These are phyloP conservation scores for Spergularia marina DNA, from an alignment of 148 eudicot genomes.

Conservation along the genomic window DNA sequence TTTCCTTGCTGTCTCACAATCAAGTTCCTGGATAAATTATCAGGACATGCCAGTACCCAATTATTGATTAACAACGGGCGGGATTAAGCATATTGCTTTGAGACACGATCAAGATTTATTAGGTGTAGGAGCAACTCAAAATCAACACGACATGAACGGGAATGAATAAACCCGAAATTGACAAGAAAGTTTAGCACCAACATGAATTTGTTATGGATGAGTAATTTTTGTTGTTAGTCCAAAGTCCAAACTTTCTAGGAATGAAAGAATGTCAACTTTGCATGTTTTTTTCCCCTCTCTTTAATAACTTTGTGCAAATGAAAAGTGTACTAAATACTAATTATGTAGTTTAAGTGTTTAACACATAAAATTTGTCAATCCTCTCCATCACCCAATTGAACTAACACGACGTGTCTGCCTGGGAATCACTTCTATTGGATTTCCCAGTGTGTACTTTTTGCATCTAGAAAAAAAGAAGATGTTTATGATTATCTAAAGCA, in stretches of 20 bases:
- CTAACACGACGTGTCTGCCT: slow-evolving; percentile 10
- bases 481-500: background rate
- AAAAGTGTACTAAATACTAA: slow-evolving; percentile 3
- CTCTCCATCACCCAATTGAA: slow-evolving; percentile 11
- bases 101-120: too few relatives aligned
- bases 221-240: background rate
- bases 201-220: too few relatives aligned
- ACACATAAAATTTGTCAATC: background rate
- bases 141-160: too few relatives aligned
- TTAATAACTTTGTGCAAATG: background rate
- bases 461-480: slow-evolving; percentile 12
- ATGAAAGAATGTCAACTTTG: background rate
- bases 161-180: too few relatives aligned
- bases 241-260: background rate
- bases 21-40: background rate
- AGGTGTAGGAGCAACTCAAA: too few relatives aligned
- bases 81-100: background rate
- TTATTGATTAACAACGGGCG: background rate
- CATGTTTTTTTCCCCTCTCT: background rate
- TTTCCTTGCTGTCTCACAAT: slow-evolving; percentile 3
- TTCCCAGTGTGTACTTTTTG: slow-evolving; percentile 12
- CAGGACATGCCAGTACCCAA: background rate
- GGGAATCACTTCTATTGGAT: slow-evolving; percentile 23
- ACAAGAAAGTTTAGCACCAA: too few relatives aligned
- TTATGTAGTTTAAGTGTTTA: background rate